Evolutionary conservation across 2,329 filamentous ascomycete genomes (phyloP).

Genomic region (Lachnellula hyalina): DNA sequence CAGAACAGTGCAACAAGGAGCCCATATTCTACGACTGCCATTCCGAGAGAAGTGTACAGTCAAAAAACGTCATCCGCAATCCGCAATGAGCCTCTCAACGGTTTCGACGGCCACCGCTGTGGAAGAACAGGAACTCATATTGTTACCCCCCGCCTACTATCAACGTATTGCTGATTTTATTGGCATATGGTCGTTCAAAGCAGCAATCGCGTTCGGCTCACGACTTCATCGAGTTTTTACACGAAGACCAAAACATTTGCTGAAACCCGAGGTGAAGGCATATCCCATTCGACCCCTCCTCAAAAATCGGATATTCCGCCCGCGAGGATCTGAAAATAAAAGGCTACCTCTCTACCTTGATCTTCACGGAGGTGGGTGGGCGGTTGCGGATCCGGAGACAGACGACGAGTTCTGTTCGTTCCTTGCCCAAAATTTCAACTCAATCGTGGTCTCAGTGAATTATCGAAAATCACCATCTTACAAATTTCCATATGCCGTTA

Average conservation of each 20-base stretch:
- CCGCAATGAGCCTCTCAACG: no score
- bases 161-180: constrained; percentile 4
- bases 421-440: constrained; percentile 36
- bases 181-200: constrained; percentile 6
- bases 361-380: constrained; percentile 48
- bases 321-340: constrained; percentile 16
- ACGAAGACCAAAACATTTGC: not conserved
- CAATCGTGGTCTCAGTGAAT: constrained; percentile 43
- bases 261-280: constrained; percentile 1
- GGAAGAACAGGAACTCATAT: no score
- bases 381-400: constrained; percentile 37
- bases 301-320: constrained; percentile 37
- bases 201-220: not conserved
- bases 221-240: not conserved
- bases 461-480: constrained; percentile 43
- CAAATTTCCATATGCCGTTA: constrained; percentile 39
- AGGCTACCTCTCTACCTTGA: constrained; percentile 38
- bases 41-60: no score
- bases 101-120: no score
- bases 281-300: constrained; percentile 16
- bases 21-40: no score
- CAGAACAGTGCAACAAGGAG: no score
- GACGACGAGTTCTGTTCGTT: constrained; percentile 42
- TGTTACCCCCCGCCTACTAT: not conserved
- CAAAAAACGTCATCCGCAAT: no score